Base-by-base conservation (phyloP, 306 rosid species). In the Chamaecrista fasciculata region DNA sequence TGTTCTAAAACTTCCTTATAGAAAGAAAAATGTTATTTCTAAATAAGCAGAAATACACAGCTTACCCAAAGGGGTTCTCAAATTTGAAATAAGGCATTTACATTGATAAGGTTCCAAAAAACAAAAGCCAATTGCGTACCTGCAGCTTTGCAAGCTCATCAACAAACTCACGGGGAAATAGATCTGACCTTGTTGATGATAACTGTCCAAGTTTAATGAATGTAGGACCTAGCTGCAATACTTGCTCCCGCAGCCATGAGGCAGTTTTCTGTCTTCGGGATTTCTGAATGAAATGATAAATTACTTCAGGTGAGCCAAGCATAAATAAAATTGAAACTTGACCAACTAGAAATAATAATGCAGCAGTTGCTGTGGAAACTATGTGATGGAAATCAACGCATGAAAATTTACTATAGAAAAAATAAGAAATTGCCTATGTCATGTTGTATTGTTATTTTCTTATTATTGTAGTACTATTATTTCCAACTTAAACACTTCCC, bases 121-220 rank as follows among this genome's bases (percentile, higher is more conserved):
- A 56, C 62, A 8, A 40, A 11, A 19, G n/a, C 11, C n/a, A 24
- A 31, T 59, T 40, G 49, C 51, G 5, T 20, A 87, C 96, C 95
- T 92, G 98, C 83, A 93, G 80, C 71, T 90, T 93, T 75, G 85
- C 96, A 5, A 92, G 98, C 87, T 90, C 98, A 7, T 87, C 96
- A 61, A 92, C 98, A 69, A 87, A 92, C 69, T 92, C 91, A 11
- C 79, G 81, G 1, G 98, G 98, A 83, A 90, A 92, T 21, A 92
- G 81, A 83, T 93, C 96, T 14, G 96, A 93, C 67, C 98, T 84
- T 47, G 98, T 93, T 61, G 96, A 93, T 23, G 96, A 93, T 71
- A 93, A 76, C 78, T 93, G 96, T 69, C 98, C 98, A 42, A 93
- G 93, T 74, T 92, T 92, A 75, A 92, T 92, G 78, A 91, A 91